A percentile compares a stretch with the other conserved stretches of the same genome.
phyloP scores from a whole-genome alignment of 1,284 basidiomycete genomes.

The Vanrija pseudolonga region DNA sequence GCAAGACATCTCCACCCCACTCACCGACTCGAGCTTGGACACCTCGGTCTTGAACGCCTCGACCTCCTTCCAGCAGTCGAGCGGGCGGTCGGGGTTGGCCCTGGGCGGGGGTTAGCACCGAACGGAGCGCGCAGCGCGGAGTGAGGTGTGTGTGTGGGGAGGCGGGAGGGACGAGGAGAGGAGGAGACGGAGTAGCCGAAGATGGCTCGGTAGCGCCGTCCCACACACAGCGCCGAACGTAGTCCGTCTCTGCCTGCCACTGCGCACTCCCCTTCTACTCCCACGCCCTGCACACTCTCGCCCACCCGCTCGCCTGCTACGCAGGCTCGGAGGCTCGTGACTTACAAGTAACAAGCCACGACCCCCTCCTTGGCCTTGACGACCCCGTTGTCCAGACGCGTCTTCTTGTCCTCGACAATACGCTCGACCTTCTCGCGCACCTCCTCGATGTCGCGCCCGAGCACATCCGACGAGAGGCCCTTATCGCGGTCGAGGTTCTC shows the following conservation, averaged over 20 bases:
- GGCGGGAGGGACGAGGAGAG: background rate
- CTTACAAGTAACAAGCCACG: constrained; percentile 48
- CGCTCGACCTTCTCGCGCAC: constrained; percentile 49
- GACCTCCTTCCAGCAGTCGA: constrained; percentile 51
- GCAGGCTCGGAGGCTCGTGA: constrained; percentile 3
- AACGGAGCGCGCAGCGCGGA: background rate
- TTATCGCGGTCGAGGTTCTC: constrained; percentile 50
- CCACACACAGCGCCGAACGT: no score
- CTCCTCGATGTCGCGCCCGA: constrained; percentile 49
- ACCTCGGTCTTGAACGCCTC: constrained; percentile 49
- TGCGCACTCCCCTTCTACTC: background rate
- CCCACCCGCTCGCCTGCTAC: background rate
- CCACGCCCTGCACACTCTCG: background rate
- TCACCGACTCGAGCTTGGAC: constrained; percentile 47
- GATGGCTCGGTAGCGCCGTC: no score
- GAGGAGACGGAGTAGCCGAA: no score
- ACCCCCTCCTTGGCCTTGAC: constrained; percentile 36
- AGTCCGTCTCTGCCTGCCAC: no score
- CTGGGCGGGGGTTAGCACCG: constrained; percentile 11
- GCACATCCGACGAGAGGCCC: constrained; percentile 43
- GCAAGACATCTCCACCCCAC: background rate
- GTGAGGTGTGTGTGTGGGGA: background rate
- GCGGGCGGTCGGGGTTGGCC: constrained; percentile 38
- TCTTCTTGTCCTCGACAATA: constrained; percentile 33
- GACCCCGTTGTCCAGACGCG: constrained; percentile 36